Percentiles rank a stretch among this genome's conserved stretches.
Evolutionary conservation across 1,284 basidiomycete genomes (phyloP).

Genomic region (Entoloma clypeatum): DNA sequence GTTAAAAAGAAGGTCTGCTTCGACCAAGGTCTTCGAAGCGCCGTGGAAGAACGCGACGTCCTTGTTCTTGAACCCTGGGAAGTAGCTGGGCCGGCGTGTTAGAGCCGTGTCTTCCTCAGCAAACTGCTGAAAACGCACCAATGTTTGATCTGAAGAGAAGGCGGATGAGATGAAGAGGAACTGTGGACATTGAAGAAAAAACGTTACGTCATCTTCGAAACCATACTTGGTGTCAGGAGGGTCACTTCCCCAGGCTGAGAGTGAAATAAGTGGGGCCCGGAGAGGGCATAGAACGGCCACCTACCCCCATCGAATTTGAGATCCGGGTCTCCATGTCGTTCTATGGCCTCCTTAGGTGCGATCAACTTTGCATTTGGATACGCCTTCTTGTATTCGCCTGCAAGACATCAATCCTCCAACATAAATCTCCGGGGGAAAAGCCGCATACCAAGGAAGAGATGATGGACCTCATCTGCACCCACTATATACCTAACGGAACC

Average conservation of each 20-base stretch:
- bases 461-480: constrained; percentile 61
- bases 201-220: constrained; percentile 77
- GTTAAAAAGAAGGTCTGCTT: constrained; percentile 91
- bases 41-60: constrained; percentile 89
- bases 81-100: constrained; percentile 51
- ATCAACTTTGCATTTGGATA: constrained; percentile 79
- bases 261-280: constrained; percentile 6
- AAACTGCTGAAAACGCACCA: constrained; percentile 39
- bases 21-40: constrained; percentile 73
- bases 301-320: constrained; percentile 58
- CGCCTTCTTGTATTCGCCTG: constrained; percentile 67
- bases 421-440: not conserved
- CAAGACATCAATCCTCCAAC: constrained; percentile 1
- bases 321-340: constrained; percentile 38
- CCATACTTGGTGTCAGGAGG: constrained; percentile 66
- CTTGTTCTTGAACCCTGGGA: constrained; percentile 79
- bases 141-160: constrained; percentile 54
- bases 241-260: constrained; percentile 62
- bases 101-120: not conserved
- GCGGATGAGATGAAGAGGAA: constrained; percentile 5
- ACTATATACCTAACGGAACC: constrained; percentile 54
- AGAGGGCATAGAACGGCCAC: constrained; percentile 13
- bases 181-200: constrained; percentile 3
- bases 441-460: constrained; percentile 56
- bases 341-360: constrained; percentile 55